Conservation (phyloP, 164 flowering plant genomes). For the Akebia trifoliata region DNA sequence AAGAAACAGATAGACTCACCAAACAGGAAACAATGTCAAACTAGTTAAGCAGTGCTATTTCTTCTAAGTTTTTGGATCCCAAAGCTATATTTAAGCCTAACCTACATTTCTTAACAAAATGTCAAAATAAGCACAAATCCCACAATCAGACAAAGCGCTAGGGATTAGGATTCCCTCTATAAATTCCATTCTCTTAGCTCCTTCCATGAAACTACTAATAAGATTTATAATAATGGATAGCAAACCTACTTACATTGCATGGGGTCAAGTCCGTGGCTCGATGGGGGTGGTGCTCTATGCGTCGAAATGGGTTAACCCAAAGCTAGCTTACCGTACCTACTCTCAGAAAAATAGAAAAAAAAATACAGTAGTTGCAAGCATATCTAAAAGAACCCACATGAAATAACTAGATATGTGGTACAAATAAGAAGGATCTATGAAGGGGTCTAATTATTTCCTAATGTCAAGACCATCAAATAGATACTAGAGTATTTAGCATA, state of each 20-base stretch:
- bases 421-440: constrained; percentile 43
- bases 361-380: constrained; percentile 23
- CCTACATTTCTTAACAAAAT: neutral
- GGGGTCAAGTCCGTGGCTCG: constrained; percentile 35
- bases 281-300: constrained; percentile 44
- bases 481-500: constrained; percentile 40
- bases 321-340: constrained; percentile 11
- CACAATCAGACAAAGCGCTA: constrained; percentile 14
- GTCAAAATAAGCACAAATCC: constrained; percentile 6
- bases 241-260: constrained; percentile 26
- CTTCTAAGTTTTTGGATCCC: constrained; percentile 6
- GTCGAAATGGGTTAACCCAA: constrained; percentile 11
- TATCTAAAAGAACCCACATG: constrained; percentile 19
- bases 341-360: neutral
- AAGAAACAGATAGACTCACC: neutral
- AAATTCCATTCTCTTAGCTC: constrained; percentile 15
- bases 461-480: constrained; percentile 19
- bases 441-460: constrained; percentile 25
- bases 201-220: neutral
- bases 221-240: constrained; percentile 17
- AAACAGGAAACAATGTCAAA: constrained; percentile 2
- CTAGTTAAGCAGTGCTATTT: constrained; percentile 6
- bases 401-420: constrained; percentile 19
- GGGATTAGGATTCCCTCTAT: constrained; percentile 11
- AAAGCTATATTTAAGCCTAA: neutral